A percentile compares a stretch with the other conserved stretches of the same genome.
These are phyloP conservation scores for Chaetomiaceae sp. DNA, from an alignment of 2,329 filamentous ascomycete species.

Conservation along the genomic window DNA sequence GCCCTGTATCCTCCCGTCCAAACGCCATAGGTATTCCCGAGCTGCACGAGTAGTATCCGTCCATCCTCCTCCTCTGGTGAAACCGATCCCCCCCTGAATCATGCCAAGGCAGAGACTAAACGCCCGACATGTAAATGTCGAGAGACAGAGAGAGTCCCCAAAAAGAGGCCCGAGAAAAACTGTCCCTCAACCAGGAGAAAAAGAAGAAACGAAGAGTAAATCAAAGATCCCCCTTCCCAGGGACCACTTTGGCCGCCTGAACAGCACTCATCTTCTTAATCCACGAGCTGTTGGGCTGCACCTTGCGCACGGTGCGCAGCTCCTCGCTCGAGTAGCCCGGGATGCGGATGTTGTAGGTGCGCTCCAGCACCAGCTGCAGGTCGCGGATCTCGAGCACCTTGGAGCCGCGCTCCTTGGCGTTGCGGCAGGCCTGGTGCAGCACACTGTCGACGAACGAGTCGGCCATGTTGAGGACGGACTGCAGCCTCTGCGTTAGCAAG, in stretches of 20 bases:
- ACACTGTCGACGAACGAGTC: conserved; percentile 95
- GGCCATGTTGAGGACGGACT: conserved; percentile 84
- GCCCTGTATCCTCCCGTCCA: background rate
- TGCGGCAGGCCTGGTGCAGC: conserved; percentile 77
- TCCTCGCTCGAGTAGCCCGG: conserved; percentile 94
- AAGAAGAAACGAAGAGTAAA: too few species aligned
- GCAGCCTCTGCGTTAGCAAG: conserved; percentile 5
- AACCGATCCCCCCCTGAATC: too few species aligned
- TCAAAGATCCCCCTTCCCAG: conserved; percentile 52
- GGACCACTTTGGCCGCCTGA: conserved; percentile 82
- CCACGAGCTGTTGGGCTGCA: conserved; percentile 83
- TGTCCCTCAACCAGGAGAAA: background rate
- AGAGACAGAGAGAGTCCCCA: background rate
- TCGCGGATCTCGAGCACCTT: conserved; percentile 87
- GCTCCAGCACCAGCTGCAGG: conserved; percentile 76
- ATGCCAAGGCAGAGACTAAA: too few species aligned
- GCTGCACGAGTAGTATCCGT: too few species aligned
- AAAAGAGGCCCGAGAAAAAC: background rate
- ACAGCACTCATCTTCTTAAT: conserved; percentile 96
- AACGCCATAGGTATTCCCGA: background rate
- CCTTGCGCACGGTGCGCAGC: conserved; percentile 87
- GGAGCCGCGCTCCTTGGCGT: conserved; percentile 88
- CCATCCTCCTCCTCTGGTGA: too few species aligned
- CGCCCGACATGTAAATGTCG: too few species aligned
- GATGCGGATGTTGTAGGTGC: conserved; percentile 85